Conservation (phyloP, 805 yeast species). For the Ogataea nitratoaversa region DNA sequence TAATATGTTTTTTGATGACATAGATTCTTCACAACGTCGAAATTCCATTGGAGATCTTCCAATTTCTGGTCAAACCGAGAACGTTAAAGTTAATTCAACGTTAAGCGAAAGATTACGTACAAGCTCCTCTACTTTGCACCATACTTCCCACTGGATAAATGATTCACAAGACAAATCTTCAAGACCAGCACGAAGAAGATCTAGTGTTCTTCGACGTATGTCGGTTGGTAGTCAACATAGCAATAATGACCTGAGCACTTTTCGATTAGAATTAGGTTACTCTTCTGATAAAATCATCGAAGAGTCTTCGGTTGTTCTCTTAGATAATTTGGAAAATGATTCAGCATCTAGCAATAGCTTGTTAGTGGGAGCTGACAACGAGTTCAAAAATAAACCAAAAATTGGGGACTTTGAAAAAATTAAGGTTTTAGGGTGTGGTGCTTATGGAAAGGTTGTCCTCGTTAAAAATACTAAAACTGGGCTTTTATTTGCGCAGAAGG, state of each 20-base stretch:
- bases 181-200: constrained; percentile 16
- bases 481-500: constrained; percentile 77
- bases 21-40: neutral
- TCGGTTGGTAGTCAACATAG: constrained; percentile 20
- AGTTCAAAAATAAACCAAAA: constrained; percentile 26
- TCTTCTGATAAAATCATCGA: neutral
- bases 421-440: constrained; percentile 78
- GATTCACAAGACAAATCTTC: neutral
- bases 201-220: constrained; percentile 27
- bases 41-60: too few relatives aligned
- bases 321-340: neutral
- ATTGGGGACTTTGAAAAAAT: constrained; percentile 62
- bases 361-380: neutral
- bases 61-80: too few relatives aligned
- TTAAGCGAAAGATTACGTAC: constrained; percentile 1
- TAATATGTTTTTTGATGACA: neutral
- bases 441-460: constrained; percentile 78
- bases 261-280: constrained; percentile 10
- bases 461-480: constrained; percentile 61
- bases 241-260: constrained; percentile 2
- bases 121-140: neutral
- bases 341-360: too few relatives aligned
- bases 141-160: neutral
- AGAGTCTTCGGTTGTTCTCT: constrained; percentile 1
- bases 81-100: too few relatives aligned